A percentile compares a stretch with the other conserved stretches of the same genome.
Conservation (phyloP, 108 stramenopile genomes). For the Nitzschia putrida region DNA sequence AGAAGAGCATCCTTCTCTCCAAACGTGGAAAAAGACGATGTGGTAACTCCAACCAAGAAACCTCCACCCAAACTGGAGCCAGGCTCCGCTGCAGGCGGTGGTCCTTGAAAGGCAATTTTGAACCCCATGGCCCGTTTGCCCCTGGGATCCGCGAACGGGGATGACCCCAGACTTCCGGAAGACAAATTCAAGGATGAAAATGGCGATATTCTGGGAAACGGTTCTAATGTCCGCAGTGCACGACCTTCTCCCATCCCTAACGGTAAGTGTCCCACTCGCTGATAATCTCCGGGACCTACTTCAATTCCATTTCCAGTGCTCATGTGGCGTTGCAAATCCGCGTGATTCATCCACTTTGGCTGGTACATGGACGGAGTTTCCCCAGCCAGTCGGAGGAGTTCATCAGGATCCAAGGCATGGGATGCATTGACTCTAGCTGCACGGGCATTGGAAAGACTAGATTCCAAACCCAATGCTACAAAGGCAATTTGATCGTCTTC, state of each 20-base stretch:
- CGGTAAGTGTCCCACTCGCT: slow-evolving; percentile 37
- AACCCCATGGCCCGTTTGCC: slow-evolving; percentile 38
- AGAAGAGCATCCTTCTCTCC: slow-evolving; percentile 45
- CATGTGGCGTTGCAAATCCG: slow-evolving; percentile 23
- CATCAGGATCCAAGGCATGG: slow-evolving; percentile 26
- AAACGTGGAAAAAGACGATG: slow-evolving; percentile 41
- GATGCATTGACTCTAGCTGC: not conserved
- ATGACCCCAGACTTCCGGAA: not conserved
- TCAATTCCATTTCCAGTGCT: slow-evolving; percentile 29
- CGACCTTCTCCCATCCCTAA: slow-evolving; percentile 43
- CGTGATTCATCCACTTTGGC: slow-evolving; percentile 37
- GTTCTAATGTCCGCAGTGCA: slow-evolving; percentile 28
- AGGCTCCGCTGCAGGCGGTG: slow-evolving; percentile 32
- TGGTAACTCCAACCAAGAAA: slow-evolving; percentile 59
- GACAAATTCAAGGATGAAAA: slow-evolving; percentile 14
- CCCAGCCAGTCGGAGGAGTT: slow-evolving; percentile 28
- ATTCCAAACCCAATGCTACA: not conserved
- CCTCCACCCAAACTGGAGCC: slow-evolving; percentile 45
- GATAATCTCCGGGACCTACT: slow-evolving; percentile 22
- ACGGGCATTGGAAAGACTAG: not conserved
- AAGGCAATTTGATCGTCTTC: not conserved
- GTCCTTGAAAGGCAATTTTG: slow-evolving; percentile 37
- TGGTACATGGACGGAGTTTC: slow-evolving; percentile 37
- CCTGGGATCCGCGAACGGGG: not conserved
- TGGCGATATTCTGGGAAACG: slow-evolving; percentile 24